Conservation (phyloP, 441 rosid species). For the Populus hybrid region DNA sequence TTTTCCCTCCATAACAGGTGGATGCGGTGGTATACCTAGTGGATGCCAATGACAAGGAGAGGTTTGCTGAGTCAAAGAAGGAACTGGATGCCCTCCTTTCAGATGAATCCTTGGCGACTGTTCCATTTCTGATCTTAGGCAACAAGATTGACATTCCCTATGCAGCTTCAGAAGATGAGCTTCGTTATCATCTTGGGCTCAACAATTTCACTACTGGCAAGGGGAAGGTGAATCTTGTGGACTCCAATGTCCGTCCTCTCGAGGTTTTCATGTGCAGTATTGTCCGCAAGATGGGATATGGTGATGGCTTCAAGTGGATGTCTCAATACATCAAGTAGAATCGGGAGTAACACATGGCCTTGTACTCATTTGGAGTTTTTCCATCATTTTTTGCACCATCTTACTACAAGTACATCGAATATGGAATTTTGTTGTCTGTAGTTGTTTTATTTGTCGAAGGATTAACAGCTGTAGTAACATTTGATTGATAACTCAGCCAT, state of each 20-base stretch:
- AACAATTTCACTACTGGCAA: constrained; percentile 87
- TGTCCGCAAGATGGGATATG: constrained; percentile 93
- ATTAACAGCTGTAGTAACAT: constrained; percentile 15
- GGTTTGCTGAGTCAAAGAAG: constrained; percentile 86
- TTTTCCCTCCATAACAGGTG: constrained; percentile 41
- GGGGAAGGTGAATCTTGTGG: constrained; percentile 73
- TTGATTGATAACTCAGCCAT: constrained; percentile 17
- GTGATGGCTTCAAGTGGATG: constrained; percentile 90
- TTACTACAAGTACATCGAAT: constrained; percentile 25
- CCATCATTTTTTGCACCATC: constrained; percentile 24
- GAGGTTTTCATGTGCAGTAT: constrained; percentile 97
- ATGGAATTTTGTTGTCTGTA: constrained; percentile 17
- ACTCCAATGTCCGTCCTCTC: constrained; percentile 71
- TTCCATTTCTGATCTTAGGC: constrained; percentile 81
- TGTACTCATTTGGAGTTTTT: constrained; percentile 15
- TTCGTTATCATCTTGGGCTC: constrained; percentile 76
- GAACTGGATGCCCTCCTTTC: constrained; percentile 90
- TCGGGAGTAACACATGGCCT: constrained; percentile 4
- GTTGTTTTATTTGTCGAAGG: constrained; percentile 12
- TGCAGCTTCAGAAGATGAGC: constrained; percentile 89
- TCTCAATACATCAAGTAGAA: constrained; percentile 86
- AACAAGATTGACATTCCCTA: constrained; percentile 90
- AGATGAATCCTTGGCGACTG: constrained; percentile 69
- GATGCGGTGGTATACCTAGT: constrained; percentile 91
- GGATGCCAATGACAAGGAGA: constrained; percentile 89